Evolutionary conservation across 257 asterid species (phyloP), one percentile per base, ranked within the genome.

Genomic region (Scutellaria galericulata): DNA sequence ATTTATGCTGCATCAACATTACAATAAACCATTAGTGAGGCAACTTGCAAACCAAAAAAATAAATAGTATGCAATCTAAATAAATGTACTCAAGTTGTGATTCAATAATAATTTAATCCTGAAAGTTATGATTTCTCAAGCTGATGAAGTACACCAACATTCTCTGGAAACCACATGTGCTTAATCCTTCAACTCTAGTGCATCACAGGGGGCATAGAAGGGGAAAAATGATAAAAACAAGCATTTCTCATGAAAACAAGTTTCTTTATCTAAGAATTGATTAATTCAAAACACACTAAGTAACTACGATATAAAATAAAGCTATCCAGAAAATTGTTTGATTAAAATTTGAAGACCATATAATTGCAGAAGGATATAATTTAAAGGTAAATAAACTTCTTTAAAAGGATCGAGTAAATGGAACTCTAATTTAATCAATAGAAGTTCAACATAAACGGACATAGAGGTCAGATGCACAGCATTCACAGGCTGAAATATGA

Each of bases 1-100:
- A 86, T 78, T 88, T 93, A 41, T 90, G 87, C 96, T 90, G 98
- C 87, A 87, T 46, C 69, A 85, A 77, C 61, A 85, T 65, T 37
- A 76, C 27, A 73, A 31, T 31, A 0, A 71, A 67, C 77, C 75
- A 75, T 77, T 70, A 79, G 70, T 59, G 72, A 66, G 47, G 67
- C 56, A 69, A 80, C 82, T 55, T n/a, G 72, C 57, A 50, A 76
- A 75, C 61, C 39, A 47, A 77, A 67, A 39, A 20, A 62, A 60
- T 14, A 66, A 42, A 22, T 5, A 55, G 55, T 41, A 24, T 39
- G 54, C 47, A 27, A 62, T 42, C 39, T 14, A 58, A 22, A 50
- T 14, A 58, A 22, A 50, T 64, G 27, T 47, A 48, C 73, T 66
- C 22, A 5, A 14, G 27, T 44, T 68, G 58, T 41, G 7, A 55